Percentiles rank a stretch among this genome's conserved stretches.
Conservation (phyloP, 2,329 filamentous ascomycete genomes). For the Claviceps quebecensis region DNA sequence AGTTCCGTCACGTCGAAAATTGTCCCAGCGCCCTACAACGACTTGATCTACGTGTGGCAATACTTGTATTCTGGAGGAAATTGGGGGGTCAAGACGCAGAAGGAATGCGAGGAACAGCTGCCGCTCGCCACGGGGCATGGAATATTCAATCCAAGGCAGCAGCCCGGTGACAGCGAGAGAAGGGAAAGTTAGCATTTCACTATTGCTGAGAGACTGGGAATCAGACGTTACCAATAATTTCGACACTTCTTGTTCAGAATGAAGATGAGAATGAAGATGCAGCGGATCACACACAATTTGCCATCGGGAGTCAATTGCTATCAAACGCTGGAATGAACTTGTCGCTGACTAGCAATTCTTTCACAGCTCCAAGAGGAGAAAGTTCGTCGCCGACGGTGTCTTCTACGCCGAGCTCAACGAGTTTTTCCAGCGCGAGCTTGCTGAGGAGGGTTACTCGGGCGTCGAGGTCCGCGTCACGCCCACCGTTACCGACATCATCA, state of each 20-base stretch:
- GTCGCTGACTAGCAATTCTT: constrained; percentile 3
- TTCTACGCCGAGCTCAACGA: constrained; percentile 99
- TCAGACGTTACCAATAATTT: too few species aligned
- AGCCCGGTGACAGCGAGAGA: not conserved
- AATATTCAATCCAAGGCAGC: not conserved
- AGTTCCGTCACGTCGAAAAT: not conserved
- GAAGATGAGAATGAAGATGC: too few species aligned
- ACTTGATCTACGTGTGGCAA: not conserved
- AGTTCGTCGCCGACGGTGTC: constrained; percentile 95
- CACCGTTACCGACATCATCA: constrained; percentile 99
- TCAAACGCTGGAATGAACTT: not conserved
- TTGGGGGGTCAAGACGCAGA: too few species aligned
- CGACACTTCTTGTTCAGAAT: not conserved
- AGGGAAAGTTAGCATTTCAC: not conserved
- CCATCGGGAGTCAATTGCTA: not conserved
- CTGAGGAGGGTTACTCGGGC: constrained; percentile 99
- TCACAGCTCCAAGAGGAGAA: constrained; percentile 73
- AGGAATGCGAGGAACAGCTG: not conserved
- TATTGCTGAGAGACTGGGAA: not conserved
- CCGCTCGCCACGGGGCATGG: not conserved
- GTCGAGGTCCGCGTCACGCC: constrained; percentile 99
- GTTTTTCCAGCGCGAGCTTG: constrained; percentile 99
- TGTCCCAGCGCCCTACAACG: too few species aligned
- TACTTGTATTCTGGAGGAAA: not conserved
- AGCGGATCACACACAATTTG: not conserved